These are phyloP conservation scores for Plasmodium falciparum DNA, from an alignment of 169 alveolate species.

Conservation along the genomic window DNA sequence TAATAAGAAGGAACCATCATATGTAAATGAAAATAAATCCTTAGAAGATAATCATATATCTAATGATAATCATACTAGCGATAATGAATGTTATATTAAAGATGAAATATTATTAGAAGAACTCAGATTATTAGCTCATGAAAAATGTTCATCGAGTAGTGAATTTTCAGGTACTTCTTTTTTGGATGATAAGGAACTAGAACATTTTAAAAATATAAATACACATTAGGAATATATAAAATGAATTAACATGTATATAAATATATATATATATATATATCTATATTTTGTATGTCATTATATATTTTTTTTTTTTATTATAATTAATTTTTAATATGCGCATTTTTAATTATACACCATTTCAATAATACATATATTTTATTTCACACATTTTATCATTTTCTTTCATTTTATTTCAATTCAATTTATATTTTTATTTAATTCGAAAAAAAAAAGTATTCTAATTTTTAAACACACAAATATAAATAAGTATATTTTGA, in stretches of 20 bases:
- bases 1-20: neutral
- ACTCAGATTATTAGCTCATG: slow-evolving; percentile 27
- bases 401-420: too few species aligned
- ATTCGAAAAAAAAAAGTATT: too few species aligned
- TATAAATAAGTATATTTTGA: too few species aligned
- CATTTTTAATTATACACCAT: too few species aligned
- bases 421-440: too few species aligned
- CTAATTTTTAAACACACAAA: too few species aligned
- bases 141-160: slow-evolving; percentile 21
- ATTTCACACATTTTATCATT: neutral
- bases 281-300: neutral
- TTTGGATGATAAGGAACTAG: slow-evolving; percentile 29
- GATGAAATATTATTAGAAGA: slow-evolving; percentile 33
- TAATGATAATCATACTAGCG: slow-evolving; percentile 27
- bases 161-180: slow-evolving; percentile 28
- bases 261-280: neutral
- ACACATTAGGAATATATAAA: neutral
- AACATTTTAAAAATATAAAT: slow-evolving; percentile 19
- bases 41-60: neutral
- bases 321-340: neutral
- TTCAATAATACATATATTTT: too few species aligned
- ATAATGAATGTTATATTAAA: slow-evolving; percentile 18
- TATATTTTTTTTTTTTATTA: slow-evolving; percentile 8
- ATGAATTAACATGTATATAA: neutral
- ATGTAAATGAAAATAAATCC: neutral